A percentile compares a stretch with the other conserved stretches of the same genome.
These are phyloP conservation scores for Colletotrichum kahawae DNA, from an alignment of 2,329 filamentous ascomycete species.

Conservation along the genomic window DNA sequence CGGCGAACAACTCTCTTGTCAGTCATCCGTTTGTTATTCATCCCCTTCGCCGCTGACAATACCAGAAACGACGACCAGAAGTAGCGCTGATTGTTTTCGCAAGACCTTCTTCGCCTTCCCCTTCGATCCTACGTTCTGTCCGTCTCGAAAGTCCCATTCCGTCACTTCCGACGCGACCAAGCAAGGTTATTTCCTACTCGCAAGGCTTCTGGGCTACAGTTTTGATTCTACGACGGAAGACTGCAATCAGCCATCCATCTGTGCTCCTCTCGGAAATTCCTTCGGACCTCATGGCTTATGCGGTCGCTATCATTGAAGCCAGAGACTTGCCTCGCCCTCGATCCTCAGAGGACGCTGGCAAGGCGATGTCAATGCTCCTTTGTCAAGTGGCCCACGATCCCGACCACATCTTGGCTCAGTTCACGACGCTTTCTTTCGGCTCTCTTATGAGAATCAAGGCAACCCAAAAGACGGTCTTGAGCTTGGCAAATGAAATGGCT, in stretches of 20 bases:
- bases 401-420: neutral
- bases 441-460: neutral
- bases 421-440: rapidly evolving
- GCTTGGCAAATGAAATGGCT: too few relatives aligned
- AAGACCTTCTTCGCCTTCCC: too few relatives aligned
- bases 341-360: neutral
- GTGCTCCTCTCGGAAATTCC: neutral
- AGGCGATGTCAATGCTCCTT: neutral
- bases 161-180: too few relatives aligned
- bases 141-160: too few relatives aligned
- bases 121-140: too few relatives aligned
- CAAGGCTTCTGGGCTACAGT: too few relatives aligned
- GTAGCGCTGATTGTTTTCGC: too few relatives aligned
- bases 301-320: neutral
- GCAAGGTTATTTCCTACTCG: too few relatives aligned
- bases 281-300: neutral
- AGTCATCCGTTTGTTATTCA: neutral
- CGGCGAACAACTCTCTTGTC: neutral
- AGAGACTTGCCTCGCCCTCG: neutral
- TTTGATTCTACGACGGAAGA: too few relatives aligned
- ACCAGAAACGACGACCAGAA: neutral
- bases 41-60: neutral
- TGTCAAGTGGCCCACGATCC: neutral
- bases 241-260: too few relatives aligned
- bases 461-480: rapidly evolving